Base-by-base conservation (phyloP, 768 basidiomycete genomes). In the Mycena galopus region DNA sequence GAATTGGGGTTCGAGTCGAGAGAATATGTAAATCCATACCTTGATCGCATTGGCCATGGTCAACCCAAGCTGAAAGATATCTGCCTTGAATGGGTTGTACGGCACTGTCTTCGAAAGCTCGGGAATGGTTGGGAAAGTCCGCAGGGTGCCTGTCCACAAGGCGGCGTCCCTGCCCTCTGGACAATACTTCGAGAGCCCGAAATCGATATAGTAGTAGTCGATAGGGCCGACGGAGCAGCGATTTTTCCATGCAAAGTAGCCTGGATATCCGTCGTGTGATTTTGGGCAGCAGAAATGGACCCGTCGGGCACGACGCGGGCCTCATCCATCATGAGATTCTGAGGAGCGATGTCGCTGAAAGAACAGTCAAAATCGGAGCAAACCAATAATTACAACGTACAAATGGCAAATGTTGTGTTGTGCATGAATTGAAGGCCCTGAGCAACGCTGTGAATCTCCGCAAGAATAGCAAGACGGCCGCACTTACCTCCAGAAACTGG, bases 271-370 rank as follows among this genome's bases (percentile, higher is more conserved):
- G 23, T 30, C 53, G 57, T 56, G 65, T 3, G 67, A 64, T 1
- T 47, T 61, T n/a, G 71, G 56, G 3, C 29, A 6, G 29, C 19
- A 9, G 25, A 72, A 60, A 50, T 71, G 66, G 64, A 72, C 6
- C 74, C 70, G 5, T n/a, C 44, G 7, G 74, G 74, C 3, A 72
- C 53, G 14, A 72, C 65, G 6, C 30, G 27, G 5, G 66, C 59
- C 19, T 66, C 66, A 21, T 75, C 74, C 70, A 75, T 72, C 61
- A 71, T n/a, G n/a, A n/a, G n/a, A n/a, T n/a, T n/a, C n/a, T n/a
- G n/a, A n/a, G 35, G 35, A 14, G 35, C 35, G 35, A 37, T 37
- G 35, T 37, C 35, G 35, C 35, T 37, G 16, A 37, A 37, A 16
- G 11, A 9, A 16, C 10, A n/a, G n/a, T n/a, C n/a, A n/a, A n/a